A percentile compares a stretch with the other conserved stretches of the same genome.
phyloP scores from a whole-genome alignment of 2,329 filamentous ascomycete genomes.

The Scedosporium apiospermum region DNA sequence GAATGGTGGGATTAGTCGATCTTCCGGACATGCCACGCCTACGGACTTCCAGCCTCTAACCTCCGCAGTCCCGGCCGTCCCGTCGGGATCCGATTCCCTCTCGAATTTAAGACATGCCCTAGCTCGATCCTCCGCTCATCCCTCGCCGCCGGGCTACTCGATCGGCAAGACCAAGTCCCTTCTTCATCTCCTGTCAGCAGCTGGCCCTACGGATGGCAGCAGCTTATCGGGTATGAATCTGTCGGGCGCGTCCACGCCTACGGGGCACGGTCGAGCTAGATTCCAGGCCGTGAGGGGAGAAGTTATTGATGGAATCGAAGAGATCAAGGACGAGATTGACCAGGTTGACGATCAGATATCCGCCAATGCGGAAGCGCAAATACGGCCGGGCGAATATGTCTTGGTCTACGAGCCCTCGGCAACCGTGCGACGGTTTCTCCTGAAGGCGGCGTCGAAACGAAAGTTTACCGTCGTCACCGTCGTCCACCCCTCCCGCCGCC shows the following conservation, averaged over 20 bases:
- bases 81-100: conserved; percentile 15
- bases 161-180: conserved; percentile 66
- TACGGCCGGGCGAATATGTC: conserved; percentile 87
- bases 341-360: conserved; percentile 92
- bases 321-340: conserved; percentile 91
- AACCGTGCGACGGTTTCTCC: conserved; percentile 81
- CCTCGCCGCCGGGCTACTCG: conserved; percentile 53
- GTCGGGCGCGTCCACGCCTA: conserved; percentile 41
- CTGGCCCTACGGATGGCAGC: conserved; percentile 37
- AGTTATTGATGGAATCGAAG: conserved; percentile 86
- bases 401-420: conserved; percentile 79
- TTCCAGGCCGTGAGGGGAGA: conserved; percentile 73
- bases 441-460: conserved; percentile 78
- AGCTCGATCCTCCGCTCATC: conserved; percentile 39
- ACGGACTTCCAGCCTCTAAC: background rate
- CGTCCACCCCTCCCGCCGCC: conserved; percentile 43
- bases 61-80: background rate
- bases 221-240: conserved; percentile 35
- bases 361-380: conserved; percentile 78
- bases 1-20: conserved; percentile 52
- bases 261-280: conserved; percentile 25
- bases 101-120: conserved; percentile 18
- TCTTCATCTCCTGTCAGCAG: conserved; percentile 77
- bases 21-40: conserved; percentile 2
- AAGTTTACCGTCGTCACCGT: conserved; percentile 87